phyloP scores from a whole-genome alignment of 2,329 filamentous ascomycete species.

The Diaporthe sp. region DNA sequence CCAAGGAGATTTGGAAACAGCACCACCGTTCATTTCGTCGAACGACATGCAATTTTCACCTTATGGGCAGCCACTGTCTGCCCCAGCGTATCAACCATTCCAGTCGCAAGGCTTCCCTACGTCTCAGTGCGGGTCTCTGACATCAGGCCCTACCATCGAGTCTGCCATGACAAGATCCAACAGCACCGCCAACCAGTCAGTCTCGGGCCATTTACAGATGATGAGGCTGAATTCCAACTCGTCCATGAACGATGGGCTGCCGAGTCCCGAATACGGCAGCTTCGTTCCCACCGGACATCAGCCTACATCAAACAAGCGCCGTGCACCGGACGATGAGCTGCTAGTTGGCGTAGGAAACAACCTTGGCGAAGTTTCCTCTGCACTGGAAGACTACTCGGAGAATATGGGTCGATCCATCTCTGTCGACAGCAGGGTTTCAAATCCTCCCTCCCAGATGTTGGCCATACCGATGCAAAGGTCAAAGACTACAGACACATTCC shows the following conservation, averaged over 20 bases:
- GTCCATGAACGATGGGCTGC: constrained; percentile 44
- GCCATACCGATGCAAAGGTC: constrained; percentile 33
- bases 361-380: constrained; percentile 42
- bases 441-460: neutral
- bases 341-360: constrained; percentile 29
- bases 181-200: constrained; percentile 52
- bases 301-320: constrained; percentile 47
- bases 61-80: constrained; percentile 36
- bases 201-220: constrained; percentile 51
- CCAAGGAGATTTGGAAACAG: constrained; percentile 23
- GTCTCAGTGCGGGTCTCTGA: constrained; percentile 59
- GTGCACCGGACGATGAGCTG: constrained; percentile 49
- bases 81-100: constrained; percentile 38
- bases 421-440: constrained; percentile 31
- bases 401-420: constrained; percentile 62
- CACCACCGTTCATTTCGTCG: neutral
- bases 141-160: constrained; percentile 56
- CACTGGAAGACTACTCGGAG: constrained; percentile 38
- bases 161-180: constrained; percentile 58
- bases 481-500: constrained; percentile 23
- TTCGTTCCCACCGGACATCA: constrained; percentile 41
- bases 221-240: constrained; percentile 56
- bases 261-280: constrained; percentile 44
- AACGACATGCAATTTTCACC: constrained; percentile 20
- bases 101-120: constrained; percentile 45